Conservation (phyloP, 352 stramenopile genomes). For the Phytophthora pinifolia region DNA sequence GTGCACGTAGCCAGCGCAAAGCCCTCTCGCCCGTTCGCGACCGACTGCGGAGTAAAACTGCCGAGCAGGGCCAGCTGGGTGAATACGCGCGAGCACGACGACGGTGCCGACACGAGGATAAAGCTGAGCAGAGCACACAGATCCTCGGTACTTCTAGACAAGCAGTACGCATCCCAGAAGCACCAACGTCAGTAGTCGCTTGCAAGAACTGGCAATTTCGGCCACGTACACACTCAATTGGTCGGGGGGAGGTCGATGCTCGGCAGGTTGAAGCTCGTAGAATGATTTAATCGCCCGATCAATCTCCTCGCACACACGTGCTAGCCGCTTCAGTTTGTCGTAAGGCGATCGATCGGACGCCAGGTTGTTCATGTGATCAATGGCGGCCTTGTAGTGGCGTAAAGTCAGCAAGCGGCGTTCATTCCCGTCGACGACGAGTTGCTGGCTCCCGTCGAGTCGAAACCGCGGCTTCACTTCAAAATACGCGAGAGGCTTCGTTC, state of each 20-base stretch:
- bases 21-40: slow-evolving; percentile 36
- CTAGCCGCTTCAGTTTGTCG: slow-evolving; percentile 52
- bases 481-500: slow-evolving; percentile 27
- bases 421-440: slow-evolving; percentile 21
- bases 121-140: slow-evolving; percentile 56
- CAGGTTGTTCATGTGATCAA: slow-evolving; percentile 49
- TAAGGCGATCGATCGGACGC: slow-evolving; percentile 54
- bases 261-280: slow-evolving; percentile 29
- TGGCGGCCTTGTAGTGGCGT: slow-evolving; percentile 36
- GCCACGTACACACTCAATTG: slow-evolving; percentile 41
- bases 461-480: slow-evolving; percentile 51
- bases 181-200: not conserved
- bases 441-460: slow-evolving; percentile 55
- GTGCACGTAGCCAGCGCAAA: slow-evolving; percentile 60
- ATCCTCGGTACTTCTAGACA: slow-evolving; percentile 43
- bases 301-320: slow-evolving; percentile 43
- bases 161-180: not conserved
- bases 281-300: slow-evolving; percentile 45
- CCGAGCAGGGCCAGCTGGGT: slow-evolving; percentile 64
- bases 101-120: slow-evolving; percentile 46
- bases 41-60: slow-evolving; percentile 43
- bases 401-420: slow-evolving; percentile 36
- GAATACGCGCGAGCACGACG: slow-evolving; percentile 44
- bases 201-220: not conserved
- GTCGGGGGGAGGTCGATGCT: slow-evolving; percentile 17